A percentile compares a stretch with the other conserved stretches of the same genome.
These are phyloP conservation scores for Laguncularia racemosa DNA, from an alignment of 345 rosid genomes.

Conservation along the genomic window DNA sequence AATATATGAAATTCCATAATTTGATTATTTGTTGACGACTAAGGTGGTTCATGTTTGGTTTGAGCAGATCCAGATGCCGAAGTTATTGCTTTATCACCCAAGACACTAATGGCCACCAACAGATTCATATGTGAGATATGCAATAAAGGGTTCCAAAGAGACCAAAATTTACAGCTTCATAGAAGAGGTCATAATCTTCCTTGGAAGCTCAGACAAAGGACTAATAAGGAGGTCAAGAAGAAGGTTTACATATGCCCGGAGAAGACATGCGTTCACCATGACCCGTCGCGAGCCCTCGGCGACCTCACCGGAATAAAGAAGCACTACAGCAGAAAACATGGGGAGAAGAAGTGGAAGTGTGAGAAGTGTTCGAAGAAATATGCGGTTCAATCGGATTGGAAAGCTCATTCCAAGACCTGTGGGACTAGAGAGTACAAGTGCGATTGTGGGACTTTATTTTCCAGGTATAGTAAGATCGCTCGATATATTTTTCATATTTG, in stretches of 20 bases:
- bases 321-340: slow-evolving; percentile 89
- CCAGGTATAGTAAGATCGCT: slow-evolving; percentile 43
- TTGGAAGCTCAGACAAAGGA: slow-evolving; percentile 84
- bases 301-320: slow-evolving; percentile 95
- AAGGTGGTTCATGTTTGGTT: slow-evolving; percentile 3
- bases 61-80: slow-evolving; percentile 93
- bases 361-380: slow-evolving; percentile 96
- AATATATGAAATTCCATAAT: background rate
- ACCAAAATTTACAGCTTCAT: slow-evolving; percentile 93
- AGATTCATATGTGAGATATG: slow-evolving; percentile 89
- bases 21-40: background rate
- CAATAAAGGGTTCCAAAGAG: slow-evolving; percentile 96
- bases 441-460: slow-evolving; percentile 88
- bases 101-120: slow-evolving; percentile 87
- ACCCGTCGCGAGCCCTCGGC: slow-evolving; percentile 82
- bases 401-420: slow-evolving; percentile 93
- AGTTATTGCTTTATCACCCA: slow-evolving; percentile 89
- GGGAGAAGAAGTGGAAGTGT: slow-evolving; percentile 96
- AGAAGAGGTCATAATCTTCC: slow-evolving; percentile 95
- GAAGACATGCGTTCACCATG: slow-evolving; percentile 85
- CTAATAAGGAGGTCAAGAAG: slow-evolving; percentile 55
- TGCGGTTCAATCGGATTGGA: slow-evolving; percentile 96
- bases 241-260: slow-evolving; percentile 94
- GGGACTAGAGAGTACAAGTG: slow-evolving; percentile 96
- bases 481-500: background rate